Evolutionary conservation across 208 protist genomes (phyloP).

Genomic region (Leishmania turanica): DNA sequence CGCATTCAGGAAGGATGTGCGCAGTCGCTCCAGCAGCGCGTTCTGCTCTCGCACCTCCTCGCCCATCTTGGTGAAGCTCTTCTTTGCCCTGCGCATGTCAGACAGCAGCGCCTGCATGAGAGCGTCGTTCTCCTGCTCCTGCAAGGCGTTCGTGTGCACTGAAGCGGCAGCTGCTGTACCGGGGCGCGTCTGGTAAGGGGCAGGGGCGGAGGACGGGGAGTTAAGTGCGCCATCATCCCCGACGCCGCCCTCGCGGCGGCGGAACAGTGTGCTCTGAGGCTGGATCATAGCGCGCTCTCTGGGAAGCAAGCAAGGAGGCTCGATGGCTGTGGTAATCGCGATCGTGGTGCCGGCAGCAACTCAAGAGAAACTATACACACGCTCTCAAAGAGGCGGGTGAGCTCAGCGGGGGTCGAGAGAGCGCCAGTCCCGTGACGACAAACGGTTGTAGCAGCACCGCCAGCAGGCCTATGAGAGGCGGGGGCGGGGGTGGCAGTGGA

Average conservation of each 20-base stretch:
- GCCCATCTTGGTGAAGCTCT: conserved; percentile 52
- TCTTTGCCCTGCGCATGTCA: conserved; percentile 59
- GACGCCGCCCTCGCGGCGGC: conserved; percentile 31
- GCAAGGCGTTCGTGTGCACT: conserved; percentile 11
- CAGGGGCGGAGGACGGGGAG: not conserved
- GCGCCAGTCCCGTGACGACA: not conserved
- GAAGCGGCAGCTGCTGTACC: not conserved
- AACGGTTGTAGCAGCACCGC: not conserved
- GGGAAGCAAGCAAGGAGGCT: not conserved
- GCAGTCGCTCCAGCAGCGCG: conserved; percentile 57
- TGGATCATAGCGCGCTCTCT: conserved; percentile 31
- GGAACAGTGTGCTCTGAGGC: conserved; percentile 72
- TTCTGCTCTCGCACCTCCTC: conserved; percentile 78
- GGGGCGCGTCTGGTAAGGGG: not conserved
- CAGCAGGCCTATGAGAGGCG: not conserved
- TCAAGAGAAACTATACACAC: not conserved
- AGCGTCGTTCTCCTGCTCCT: conserved; percentile 77
- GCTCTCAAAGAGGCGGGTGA: not conserved
- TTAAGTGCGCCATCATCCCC: conserved; percentile 1
- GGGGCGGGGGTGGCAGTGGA: not conserved
- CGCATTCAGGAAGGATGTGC: conserved; percentile 39
- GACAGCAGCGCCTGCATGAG: conserved; percentile 66
- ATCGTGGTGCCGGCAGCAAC: not conserved
- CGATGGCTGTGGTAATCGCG: not conserved
- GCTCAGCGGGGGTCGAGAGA: not conserved